Evolutionary conservation across 257 asterid genomes (phyloP), one percentile per base, ranked within the genome.

Genomic region (Schizonepeta tenuifolia): DNA sequence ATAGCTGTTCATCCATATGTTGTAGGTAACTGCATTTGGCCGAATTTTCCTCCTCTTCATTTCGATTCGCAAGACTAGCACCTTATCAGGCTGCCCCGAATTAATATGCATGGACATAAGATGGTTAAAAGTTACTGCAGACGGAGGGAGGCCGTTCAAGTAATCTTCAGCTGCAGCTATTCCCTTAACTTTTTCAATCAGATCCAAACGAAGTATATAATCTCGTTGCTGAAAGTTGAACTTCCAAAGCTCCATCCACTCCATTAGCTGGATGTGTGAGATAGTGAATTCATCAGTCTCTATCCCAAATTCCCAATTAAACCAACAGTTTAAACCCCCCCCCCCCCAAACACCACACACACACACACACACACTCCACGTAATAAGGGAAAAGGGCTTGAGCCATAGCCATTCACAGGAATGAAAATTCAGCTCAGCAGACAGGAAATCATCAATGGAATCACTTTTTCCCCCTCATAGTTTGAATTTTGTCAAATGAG

Each of bases 181-280:
- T 21, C 97, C 96, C 1, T 87, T 75, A 57, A 67, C 86, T 79
- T 90, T 84, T 18, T 79, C 84, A 21, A 82, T 78, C 56, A 92
- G 86, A 76, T 88, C 91, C 85, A 92, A 70, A 28, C 79, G 88
- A 31, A 79, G 40, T 10, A 90, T 84, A 55, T 77, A 70, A 69
- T 90, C 89, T 15, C 18, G 71, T 53, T 21, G 56, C 24, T 75
- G 70, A 12, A 85, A 77, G 78, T 83, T 78, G 36, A 82, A 68
- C 71, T 81, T 80, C 77, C 90, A 84, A 57, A 38, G 67, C 72
- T 78, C 86, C 97, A 88, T 92, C 96, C 98, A 92, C 57, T 88
- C 95, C 82, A 86, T 82, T 71, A 88, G 83, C 97, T 91, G 79
- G 76, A 75, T 24, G 50, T 43, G 54, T 53, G n/a, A 65, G 75